Evolutionary conservation across 768 basidiomycete genomes (phyloP).

Genomic region (Suillus americanus): DNA sequence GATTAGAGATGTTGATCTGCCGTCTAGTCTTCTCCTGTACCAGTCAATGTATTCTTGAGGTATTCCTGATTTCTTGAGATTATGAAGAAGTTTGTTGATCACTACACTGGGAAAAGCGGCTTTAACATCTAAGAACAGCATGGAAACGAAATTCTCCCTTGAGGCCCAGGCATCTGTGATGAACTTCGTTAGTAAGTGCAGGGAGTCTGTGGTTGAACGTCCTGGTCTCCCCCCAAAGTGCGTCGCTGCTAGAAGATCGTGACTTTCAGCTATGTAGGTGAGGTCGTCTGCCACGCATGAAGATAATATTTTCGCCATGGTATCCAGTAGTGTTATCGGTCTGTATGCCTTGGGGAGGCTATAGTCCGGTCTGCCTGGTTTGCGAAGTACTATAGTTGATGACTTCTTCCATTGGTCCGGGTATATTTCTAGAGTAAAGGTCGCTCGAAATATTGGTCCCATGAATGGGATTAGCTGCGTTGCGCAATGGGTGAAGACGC

Average conservation of each 20-base stretch:
- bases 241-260: too few relatives aligned
- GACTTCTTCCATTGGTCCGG: not conserved
- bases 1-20: not conserved
- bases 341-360: too few relatives aligned
- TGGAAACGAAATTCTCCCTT: fast-evolving
- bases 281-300: too few relatives aligned
- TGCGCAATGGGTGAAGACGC: not conserved
- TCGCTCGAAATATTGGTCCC: not conserved
- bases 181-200: too few relatives aligned
- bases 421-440: not conserved
- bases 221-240: too few relatives aligned
- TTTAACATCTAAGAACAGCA: not conserved
- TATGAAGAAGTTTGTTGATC: not conserved
- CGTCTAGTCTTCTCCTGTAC: not conserved
- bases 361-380: too few relatives aligned
- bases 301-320: too few relatives aligned
- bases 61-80: not conserved
- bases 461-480: not conserved
- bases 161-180: not conserved
- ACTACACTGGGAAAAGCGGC: not conserved
- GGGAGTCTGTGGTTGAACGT: too few relatives aligned
- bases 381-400: too few relatives aligned
- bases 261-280: too few relatives aligned
- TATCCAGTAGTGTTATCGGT: too few relatives aligned
- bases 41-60: not conserved